Percentiles rank a stretch among this genome's conserved stretches.
Evolutionary conservation across 768 basidiomycete genomes (phyloP).

Genomic region (Tricholoma bakamatsutake): DNA sequence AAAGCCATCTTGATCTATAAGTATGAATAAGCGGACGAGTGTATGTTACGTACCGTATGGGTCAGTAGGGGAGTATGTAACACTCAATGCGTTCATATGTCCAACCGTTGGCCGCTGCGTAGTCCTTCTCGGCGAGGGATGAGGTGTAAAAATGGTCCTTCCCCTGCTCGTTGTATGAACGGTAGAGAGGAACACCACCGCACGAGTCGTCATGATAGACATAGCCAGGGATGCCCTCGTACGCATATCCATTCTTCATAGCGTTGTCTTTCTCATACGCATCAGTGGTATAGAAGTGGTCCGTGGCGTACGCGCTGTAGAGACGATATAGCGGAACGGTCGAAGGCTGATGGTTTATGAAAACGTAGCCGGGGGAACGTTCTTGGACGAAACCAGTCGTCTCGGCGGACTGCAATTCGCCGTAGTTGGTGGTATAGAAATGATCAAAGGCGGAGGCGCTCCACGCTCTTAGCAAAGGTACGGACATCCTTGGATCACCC

Average conservation of each 20-base stretch:
- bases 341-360: constrained; percentile 7
- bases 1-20: too few relatives aligned
- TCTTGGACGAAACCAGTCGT: constrained; percentile 13
- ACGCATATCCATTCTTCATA: constrained; percentile 12
- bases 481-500: not conserved
- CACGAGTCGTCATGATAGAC: constrained; percentile 6
- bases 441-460: constrained; percentile 16
- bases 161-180: constrained; percentile 8
- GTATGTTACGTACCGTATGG: not conserved
- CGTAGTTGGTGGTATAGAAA: constrained; percentile 16
- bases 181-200: constrained; percentile 15
- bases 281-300: constrained; percentile 15
- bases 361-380: constrained; percentile 14
- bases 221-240: constrained; percentile 17
- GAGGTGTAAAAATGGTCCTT: constrained; percentile 18
- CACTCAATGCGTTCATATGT: constrained; percentile 12
- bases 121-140: constrained; percentile 14
- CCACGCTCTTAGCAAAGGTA: constrained; percentile 6
- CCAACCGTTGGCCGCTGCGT: constrained; percentile 17
- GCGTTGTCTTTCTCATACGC: constrained; percentile 6
- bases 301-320: constrained; percentile 10
- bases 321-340: constrained; percentile 18
- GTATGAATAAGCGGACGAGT: too few relatives aligned
- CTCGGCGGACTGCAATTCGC: constrained; percentile 7
- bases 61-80: constrained; percentile 9